These are phyloP conservation scores for Podaxis mareebaensis DNA, from an alignment of 768 basidiomycete species.

Conservation along the genomic window DNA sequence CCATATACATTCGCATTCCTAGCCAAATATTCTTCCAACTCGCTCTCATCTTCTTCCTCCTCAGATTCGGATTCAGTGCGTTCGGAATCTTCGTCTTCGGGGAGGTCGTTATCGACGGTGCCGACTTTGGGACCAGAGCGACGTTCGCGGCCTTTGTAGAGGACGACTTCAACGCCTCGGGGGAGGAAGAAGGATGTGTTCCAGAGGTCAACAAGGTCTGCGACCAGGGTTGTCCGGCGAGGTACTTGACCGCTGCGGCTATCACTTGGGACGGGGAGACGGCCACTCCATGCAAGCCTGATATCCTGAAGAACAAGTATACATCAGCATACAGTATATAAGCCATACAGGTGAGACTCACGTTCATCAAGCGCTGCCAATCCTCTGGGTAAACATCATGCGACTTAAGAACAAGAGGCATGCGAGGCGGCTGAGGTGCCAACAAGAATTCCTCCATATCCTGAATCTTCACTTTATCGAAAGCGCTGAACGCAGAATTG, in stretches of 20 bases:
- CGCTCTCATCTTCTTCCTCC: constrained; percentile 40
- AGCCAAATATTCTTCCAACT: constrained; percentile 20
- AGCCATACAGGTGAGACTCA: constrained; percentile 30
- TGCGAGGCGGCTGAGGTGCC: constrained; percentile 57
- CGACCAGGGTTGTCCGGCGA: constrained; percentile 58
- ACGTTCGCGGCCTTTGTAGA: constrained; percentile 80
- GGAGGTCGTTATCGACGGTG: constrained; percentile 52
- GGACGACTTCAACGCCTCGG: constrained; percentile 75
- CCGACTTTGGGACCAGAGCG: constrained; percentile 68
- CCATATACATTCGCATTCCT: constrained; percentile 8
- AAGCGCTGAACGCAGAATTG: constrained; percentile 65
- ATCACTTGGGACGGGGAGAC: constrained; percentile 61
- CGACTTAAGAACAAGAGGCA: constrained; percentile 70
- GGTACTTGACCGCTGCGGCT: constrained; percentile 41
- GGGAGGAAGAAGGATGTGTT: constrained; percentile 73
- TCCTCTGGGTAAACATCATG: constrained; percentile 81
- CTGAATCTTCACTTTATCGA: constrained; percentile 69
- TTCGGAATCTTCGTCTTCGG: constrained; percentile 43
- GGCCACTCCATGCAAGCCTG: constrained; percentile 74
- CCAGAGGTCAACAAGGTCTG: constrained; percentile 81
- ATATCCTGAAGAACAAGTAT: constrained; percentile 54
- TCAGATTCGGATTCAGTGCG: constrained; percentile 28
- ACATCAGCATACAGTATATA: background rate
- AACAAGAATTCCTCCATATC: constrained; percentile 76
- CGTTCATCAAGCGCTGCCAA: constrained; percentile 80